Conservation (phyloP, 208 protist species). For the Acanthamoeba polyphaga region DNA sequence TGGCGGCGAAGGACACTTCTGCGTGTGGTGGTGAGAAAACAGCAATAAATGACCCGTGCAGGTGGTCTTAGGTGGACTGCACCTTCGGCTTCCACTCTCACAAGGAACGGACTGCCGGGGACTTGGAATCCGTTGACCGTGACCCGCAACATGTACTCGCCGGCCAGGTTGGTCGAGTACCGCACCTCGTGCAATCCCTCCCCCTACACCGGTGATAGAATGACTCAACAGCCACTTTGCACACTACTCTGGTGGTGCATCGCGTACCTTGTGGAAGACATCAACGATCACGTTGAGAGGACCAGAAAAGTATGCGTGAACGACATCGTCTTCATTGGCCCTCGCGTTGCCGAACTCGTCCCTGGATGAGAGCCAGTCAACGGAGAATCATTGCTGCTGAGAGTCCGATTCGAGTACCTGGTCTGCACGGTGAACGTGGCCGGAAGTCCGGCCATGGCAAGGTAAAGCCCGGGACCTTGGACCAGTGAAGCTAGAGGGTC, state of each 20-base stretch:
- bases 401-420: not conserved
- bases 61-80: not conserved
- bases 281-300: not conserved
- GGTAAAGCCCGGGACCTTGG: not conserved
- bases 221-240: too few species aligned
- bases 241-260: not conserved
- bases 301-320: not conserved
- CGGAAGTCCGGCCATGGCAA: not conserved
- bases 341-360: conserved; percentile 2
- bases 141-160: conserved; percentile 15
- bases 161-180: not conserved
- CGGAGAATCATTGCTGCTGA: not conserved
- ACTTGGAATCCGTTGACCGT: conserved; percentile 37
- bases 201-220: not conserved
- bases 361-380: not conserved
- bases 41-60: too few species aligned
- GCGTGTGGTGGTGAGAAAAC: not conserved
- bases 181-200: not conserved
- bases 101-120: not conserved
- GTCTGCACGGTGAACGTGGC: not conserved
- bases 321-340: not conserved
- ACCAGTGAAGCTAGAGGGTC: not conserved
- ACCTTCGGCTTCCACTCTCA: conserved; percentile 9
- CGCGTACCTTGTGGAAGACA: not conserved
- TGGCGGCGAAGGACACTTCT: not conserved